A percentile compares a stretch with the other conserved stretches of the same genome.
phyloP scores from a whole-genome alignment of 177 flowering plant species.

The Tripterygium wilfordii region DNA sequence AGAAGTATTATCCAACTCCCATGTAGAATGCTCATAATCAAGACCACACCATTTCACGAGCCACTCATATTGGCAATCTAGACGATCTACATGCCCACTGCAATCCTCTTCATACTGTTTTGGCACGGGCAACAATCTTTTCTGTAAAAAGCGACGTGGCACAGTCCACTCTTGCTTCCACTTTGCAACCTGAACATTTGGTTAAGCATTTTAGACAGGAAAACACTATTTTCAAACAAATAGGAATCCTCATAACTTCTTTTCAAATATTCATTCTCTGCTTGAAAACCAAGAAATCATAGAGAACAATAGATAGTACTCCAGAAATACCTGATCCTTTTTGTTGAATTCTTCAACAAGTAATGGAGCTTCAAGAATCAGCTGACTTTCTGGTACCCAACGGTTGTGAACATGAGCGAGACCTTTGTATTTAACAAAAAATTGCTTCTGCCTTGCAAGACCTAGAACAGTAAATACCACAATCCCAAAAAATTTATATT shows the following conservation, averaged over 20 bases:
- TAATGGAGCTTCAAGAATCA: constrained; percentile 46
- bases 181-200: constrained; percentile 12
- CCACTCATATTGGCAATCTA: constrained; percentile 50
- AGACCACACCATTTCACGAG: constrained; percentile 86
- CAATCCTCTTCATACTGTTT: constrained; percentile 14
- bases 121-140: constrained; percentile 32
- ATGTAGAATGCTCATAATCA: constrained; percentile 60
- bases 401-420: constrained; percentile 78
- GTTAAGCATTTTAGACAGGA: neutral
- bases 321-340: constrained; percentile 44
- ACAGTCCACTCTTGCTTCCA: constrained; percentile 61
- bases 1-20: constrained; percentile 68
- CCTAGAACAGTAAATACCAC: constrained; percentile 25
- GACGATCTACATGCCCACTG: constrained; percentile 1
- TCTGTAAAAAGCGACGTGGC: constrained; percentile 62
- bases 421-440: constrained; percentile 64
- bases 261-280: neutral
- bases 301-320: neutral
- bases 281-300: neutral
- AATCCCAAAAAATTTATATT: neutral
- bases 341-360: constrained; percentile 39
- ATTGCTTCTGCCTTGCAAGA: constrained; percentile 40
- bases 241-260: neutral
- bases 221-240: neutral
- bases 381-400: constrained; percentile 56